Conservation (phyloP, 164 flowering plant species). For the Vitis rotundifolia region DNA sequence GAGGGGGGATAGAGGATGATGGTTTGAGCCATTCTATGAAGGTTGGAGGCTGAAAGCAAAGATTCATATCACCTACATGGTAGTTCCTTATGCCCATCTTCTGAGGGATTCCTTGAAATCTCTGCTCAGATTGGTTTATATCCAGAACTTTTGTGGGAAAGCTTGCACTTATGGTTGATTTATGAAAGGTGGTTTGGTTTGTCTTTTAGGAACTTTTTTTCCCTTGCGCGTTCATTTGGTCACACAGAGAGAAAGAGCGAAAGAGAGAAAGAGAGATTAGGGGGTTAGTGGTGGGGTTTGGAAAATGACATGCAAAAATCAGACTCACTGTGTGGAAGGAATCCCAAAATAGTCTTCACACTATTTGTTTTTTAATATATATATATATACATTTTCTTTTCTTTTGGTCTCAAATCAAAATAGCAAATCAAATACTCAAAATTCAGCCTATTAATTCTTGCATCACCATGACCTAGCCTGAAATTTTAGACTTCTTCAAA, state of each 20-base stretch:
- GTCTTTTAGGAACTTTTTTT: constrained; percentile 26
- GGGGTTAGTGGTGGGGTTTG: constrained; percentile 46
- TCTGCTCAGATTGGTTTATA: constrained; percentile 27
- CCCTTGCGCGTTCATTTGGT: constrained; percentile 16
- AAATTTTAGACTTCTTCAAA: too few relatives aligned
- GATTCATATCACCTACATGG: constrained; percentile 33
- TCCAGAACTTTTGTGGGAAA: constrained; percentile 42
- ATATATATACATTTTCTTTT: neutral
- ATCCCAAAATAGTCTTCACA: constrained; percentile 36
- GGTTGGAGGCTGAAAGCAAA: constrained; percentile 45
- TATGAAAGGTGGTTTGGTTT: constrained; percentile 36
- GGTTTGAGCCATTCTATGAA: constrained; percentile 90
- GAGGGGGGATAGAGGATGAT: constrained; percentile 26
- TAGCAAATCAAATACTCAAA: neutral
- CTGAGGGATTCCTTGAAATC: constrained; percentile 10
- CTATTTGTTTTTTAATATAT: neutral
- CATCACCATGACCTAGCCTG: too few relatives aligned
- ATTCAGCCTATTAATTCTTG: too few relatives aligned
- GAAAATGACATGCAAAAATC: constrained; percentile 39
- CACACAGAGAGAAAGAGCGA: neutral
- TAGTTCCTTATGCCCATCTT: constrained; percentile 43
- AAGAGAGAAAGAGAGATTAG: constrained; percentile 20
- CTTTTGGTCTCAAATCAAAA: neutral
- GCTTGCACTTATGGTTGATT: constrained; percentile 27
- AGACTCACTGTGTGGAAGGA: constrained; percentile 26